A percentile compares a stretch with the other conserved stretches of the same genome.
These are phyloP conservation scores for Aureobasidium sp. DNA, from an alignment of 2,329 filamentous ascomycete species.

Conservation along the genomic window DNA sequence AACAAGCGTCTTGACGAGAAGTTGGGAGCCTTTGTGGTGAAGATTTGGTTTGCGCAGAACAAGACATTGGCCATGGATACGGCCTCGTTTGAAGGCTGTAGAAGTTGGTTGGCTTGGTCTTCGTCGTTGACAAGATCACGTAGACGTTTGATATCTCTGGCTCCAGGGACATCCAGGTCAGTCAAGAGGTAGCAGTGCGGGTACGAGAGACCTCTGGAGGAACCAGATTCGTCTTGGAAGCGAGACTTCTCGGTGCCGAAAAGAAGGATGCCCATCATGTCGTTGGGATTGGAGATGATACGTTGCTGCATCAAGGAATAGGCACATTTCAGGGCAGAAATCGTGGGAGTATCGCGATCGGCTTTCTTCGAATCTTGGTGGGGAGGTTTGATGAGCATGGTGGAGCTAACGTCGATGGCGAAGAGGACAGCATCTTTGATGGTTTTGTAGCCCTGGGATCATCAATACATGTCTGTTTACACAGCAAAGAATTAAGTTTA, in stretches of 20 bases:
- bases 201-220: conserved; percentile 54
- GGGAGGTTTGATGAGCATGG: conserved; percentile 67
- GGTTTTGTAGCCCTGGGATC: conserved; percentile 68
- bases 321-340: conserved; percentile 85
- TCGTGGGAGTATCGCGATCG: conserved; percentile 66
- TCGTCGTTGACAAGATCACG: conserved; percentile 70
- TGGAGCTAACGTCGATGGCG: conserved; percentile 80
- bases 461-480: neutral
- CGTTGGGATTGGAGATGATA: conserved; percentile 91
- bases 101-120: conserved; percentile 58
- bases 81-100: conserved; percentile 59
- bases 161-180: conserved; percentile 79
- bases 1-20: conserved; percentile 91
- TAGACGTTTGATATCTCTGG: conserved; percentile 74
- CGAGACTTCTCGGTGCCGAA: conserved; percentile 84
- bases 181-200: conserved; percentile 88
- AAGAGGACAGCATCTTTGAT: conserved; percentile 98
- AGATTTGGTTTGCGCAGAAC: conserved; percentile 93
- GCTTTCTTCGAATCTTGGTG: conserved; percentile 62
- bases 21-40: conserved; percentile 88
- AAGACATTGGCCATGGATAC: conserved; percentile 81
- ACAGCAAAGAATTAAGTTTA: conserved; percentile 14
- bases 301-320: conserved; percentile 96
- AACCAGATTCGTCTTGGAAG: conserved; percentile 59
- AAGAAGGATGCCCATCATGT: conserved; percentile 92